Evolutionary conservation across 1,139 yeast species (phyloP).

Genomic region (Hemisphaericaspora subhashii): DNA sequence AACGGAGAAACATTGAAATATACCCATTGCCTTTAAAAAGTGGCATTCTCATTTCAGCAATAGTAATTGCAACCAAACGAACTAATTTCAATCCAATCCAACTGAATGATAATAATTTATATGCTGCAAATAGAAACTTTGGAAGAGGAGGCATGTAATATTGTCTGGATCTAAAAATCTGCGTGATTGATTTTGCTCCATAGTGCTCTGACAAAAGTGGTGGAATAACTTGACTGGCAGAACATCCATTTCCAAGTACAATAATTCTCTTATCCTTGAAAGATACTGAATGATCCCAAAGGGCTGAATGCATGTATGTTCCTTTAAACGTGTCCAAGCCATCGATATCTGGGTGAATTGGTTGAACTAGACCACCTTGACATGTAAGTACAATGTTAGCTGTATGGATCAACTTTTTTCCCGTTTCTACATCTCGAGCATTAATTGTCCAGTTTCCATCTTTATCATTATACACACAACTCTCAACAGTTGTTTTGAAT

Average conservation of each 20-base stretch:
- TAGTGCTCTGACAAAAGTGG: slow-evolving; percentile 28
- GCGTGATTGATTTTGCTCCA: slow-evolving; percentile 31
- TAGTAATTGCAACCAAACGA: slow-evolving; percentile 27
- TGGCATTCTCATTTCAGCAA: slow-evolving; percentile 39
- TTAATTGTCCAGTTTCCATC: slow-evolving; percentile 37
- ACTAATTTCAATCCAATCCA: slow-evolving; percentile 28
- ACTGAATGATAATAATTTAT: slow-evolving; percentile 26
- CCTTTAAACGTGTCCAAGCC: slow-evolving; percentile 49
- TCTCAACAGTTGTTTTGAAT: slow-evolving; percentile 30
- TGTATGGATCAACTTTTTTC: slow-evolving; percentile 27
- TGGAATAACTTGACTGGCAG: slow-evolving; percentile 45
- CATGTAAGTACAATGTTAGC: slow-evolving; percentile 34
- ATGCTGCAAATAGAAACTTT: slow-evolving; percentile 18
- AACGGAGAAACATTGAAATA: slow-evolving; percentile 28
- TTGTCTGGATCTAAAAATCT: slow-evolving; percentile 39
- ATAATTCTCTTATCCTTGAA: slow-evolving; percentile 36
- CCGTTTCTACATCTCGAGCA: slow-evolving; percentile 35
- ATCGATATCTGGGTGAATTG: slow-evolving; percentile 27
- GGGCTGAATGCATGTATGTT: slow-evolving; percentile 46
- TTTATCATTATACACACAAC: slow-evolving; percentile 31
- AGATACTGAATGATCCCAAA: slow-evolving; percentile 45
- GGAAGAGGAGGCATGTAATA: slow-evolving; percentile 44
- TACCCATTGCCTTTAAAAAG: slow-evolving; percentile 34
- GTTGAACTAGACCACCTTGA: slow-evolving; percentile 42
- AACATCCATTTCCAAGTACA: slow-evolving; percentile 46